Base-by-base conservation (phyloP, 306 rosid genomes). In the Cyclanthera cordifolia region DNA sequence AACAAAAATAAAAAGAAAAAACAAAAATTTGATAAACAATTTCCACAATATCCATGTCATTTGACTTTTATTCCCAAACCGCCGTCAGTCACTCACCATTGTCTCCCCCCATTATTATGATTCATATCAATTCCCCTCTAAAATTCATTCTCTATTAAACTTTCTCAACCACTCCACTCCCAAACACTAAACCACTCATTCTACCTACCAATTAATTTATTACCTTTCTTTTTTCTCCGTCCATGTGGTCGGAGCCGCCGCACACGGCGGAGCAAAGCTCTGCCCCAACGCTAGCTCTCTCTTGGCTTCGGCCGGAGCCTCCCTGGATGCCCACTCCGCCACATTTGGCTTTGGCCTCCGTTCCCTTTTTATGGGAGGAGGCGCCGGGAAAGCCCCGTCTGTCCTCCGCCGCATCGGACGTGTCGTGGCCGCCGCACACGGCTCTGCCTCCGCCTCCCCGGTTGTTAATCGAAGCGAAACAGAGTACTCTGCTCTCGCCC, bases 301-400 rank as follows among this genome's bases (percentile, higher is more conserved):
- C 76, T 69, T 84, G 87, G 1, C 81, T 82, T 16, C 79, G 76
- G 8, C 54, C 64, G 8, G 78, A 77, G 72, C 50, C 76, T 1
- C 53, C 83, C 8, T 95, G 79, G 41, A 47, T 51, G 64, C 24
- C 65, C 0, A 78, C 82, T 0, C 91, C 95, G 0, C 91, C 91
- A 8, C 81, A 28, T 16, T 72, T 71, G 34, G 78, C 77, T 2
- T 45, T 64, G n/a, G 86, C 82, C 20, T 86, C 99, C 0, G 73
- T 93, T 52, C 95, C 99, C 0, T 93, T 93, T 74, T 77, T 76
- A 76, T 93, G 99, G 99, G 99, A 93, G 72, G 99, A 90, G 71
- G 95, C 87, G 10, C 99, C 99, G 13, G 99, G 99, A 7, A 93
- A 86, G 74, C 96, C 96, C 3, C 71, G 90, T 46, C 75, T 32